Conservation (phyloP, 495 filamentous ascomycete species). For the Penicillium simplicissimum region DNA sequence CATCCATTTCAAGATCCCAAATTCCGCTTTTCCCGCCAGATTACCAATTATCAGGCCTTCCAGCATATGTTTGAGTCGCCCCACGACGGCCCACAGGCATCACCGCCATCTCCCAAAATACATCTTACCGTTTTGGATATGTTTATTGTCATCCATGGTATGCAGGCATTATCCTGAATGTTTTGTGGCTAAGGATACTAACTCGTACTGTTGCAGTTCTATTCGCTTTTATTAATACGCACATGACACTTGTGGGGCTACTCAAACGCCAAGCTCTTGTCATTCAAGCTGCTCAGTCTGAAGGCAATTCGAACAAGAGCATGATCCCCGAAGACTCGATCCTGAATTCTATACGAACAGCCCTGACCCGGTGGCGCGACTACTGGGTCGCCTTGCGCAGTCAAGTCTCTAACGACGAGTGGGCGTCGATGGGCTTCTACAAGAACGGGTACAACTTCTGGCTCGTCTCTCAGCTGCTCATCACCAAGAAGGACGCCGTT, state of each 20-base stretch:
- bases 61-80: conserved; percentile 35
- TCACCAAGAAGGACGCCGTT: conserved; percentile 49
- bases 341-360: conserved; percentile 34
- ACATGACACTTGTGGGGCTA: conserved; percentile 45
- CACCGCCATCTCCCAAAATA: conserved; percentile 10
- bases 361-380: conserved; percentile 41
- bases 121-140: conserved; percentile 41
- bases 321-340: conserved; percentile 39
- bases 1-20: conserved; percentile 43
- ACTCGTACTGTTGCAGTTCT: conserved; percentile 32
- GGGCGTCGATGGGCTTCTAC: conserved; percentile 49
- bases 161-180: too few relatives aligned
- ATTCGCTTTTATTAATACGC: conserved; percentile 47
- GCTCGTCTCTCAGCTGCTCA: conserved; percentile 47
- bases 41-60: conserved; percentile 38
- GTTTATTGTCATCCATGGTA: conserved; percentile 49
- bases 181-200: conserved; percentile 4
- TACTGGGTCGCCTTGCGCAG: conserved; percentile 39
- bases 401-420: conserved; percentile 38
- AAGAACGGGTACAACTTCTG: conserved; percentile 50
- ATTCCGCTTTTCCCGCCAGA: conserved; percentile 37
- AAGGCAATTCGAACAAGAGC: conserved; percentile 5
- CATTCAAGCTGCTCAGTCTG: conserved; percentile 7
- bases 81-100: conserved; percentile 8
- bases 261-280: conserved; percentile 21